Evolutionary conservation across 371 early-diverging fungal genomes (phyloP).

Genomic region (Mortierella polycephala): DNA sequence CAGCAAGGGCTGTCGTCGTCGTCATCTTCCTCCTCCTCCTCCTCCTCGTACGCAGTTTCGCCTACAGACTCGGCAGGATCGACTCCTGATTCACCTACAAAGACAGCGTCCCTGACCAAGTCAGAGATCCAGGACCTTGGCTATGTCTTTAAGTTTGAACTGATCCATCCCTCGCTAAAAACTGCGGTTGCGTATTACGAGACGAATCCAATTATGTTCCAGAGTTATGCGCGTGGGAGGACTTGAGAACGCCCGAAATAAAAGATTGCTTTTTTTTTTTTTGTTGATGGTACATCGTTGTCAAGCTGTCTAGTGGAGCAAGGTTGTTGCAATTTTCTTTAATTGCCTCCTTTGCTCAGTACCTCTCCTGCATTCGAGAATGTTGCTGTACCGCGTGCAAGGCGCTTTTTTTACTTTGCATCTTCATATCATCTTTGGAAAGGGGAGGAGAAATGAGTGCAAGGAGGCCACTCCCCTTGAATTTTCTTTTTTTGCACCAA

Average conservation of each 20-base stretch:
- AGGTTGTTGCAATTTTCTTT: too few species aligned
- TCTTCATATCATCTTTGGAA: too few species aligned
- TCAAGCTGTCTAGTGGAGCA: too few species aligned
- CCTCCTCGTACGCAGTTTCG: background rate
- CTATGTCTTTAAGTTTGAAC: slow-evolving; percentile 47
- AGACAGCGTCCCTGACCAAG: background rate
- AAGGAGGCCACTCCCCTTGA: too few species aligned
- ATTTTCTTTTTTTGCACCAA: too few species aligned
- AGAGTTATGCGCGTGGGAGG: slow-evolving; percentile 36
- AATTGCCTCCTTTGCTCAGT: too few species aligned
- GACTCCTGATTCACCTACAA: background rate
- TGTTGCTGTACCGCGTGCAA: too few species aligned
- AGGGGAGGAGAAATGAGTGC: too few species aligned
- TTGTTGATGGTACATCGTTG: background rate
- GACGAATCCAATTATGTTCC: slow-evolving; percentile 42
- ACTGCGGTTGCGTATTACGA: slow-evolving; percentile 21
- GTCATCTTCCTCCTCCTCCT: background rate
- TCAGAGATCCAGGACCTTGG: slow-evolving; percentile 33
- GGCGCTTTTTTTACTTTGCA: too few species aligned
- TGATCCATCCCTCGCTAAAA: slow-evolving; percentile 29
- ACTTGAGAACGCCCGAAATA: background rate
- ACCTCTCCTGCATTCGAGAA: too few species aligned
- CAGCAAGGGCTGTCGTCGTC: background rate
- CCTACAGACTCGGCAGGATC: background rate
- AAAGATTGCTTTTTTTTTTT: background rate